Evolutionary conservation across 768 basidiomycete species (phyloP).

Genomic region (Russula vinacea): DNA sequence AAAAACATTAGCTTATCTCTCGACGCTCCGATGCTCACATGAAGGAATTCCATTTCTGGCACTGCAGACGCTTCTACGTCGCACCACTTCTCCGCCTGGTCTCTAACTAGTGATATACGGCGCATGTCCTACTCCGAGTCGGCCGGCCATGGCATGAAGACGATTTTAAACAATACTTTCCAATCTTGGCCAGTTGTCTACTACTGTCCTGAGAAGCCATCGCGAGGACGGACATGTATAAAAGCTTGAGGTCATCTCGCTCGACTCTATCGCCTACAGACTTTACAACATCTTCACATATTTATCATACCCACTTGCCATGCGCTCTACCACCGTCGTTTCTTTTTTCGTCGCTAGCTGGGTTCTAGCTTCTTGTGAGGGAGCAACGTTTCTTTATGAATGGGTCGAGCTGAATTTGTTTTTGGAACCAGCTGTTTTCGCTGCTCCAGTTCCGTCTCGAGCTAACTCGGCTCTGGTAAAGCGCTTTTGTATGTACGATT

Average conservation of each 20-base stretch:
- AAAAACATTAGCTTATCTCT: not conserved
- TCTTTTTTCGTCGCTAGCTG: not conserved
- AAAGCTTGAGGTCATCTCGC: no score
- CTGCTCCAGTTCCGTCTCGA: no score
- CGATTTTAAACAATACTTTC: not conserved
- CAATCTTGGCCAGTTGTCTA: constrained; percentile 4
- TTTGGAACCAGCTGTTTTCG: no score
- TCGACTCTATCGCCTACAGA: no score
- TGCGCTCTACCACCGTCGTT: constrained; percentile 1
- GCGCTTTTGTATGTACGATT: no score
- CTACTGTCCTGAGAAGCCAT: not conserved
- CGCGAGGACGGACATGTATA: not conserved
- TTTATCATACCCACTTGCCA: not conserved
- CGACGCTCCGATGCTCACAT: constrained; percentile 1
- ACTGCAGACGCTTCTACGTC: no score
- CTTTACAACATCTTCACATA: not conserved
- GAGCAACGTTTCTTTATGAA: not conserved
- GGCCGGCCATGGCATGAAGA: no score
- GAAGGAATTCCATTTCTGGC: constrained; percentile 14
- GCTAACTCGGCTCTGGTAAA: no score
- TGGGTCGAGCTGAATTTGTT: not conserved
- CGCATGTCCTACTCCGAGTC: no score
- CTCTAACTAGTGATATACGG: not conserved
- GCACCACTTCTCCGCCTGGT: not conserved
- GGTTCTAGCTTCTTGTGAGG: constrained; percentile 7